These are phyloP conservation scores for Coccomyxa sp. DNA, from an alignment of 139 green algal species.

Conservation along the genomic window DNA sequence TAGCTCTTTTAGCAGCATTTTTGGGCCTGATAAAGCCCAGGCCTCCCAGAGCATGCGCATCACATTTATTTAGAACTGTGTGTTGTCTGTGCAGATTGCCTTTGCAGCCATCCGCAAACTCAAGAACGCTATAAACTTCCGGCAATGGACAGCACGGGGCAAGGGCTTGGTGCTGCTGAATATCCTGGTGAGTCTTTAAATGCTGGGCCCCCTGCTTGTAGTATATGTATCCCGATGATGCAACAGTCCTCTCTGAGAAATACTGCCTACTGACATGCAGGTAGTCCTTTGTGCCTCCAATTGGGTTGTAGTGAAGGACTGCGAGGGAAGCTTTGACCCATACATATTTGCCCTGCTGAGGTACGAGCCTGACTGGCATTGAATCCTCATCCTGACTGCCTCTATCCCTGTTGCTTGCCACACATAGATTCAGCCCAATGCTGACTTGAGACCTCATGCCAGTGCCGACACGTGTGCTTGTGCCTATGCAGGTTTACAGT, in stretches of 20 bases:
- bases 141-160: neutral
- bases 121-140: neutral
- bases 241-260: neutral
- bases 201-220: too few species aligned
- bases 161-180: neutral
- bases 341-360: neutral
- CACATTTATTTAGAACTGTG: too few species aligned
- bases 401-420: too few species aligned
- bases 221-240: too few species aligned
- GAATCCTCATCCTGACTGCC: neutral
- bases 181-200: neutral
- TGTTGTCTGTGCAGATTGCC: neutral
- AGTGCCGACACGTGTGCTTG: neutral
- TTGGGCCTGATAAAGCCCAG: too few species aligned
- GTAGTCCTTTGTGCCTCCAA: neutral
- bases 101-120: neutral
- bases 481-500: conserved; percentile 26
- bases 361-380: too few species aligned
- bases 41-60: too few species aligned
- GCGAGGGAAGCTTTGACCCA: neutral
- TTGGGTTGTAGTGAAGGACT: neutral
- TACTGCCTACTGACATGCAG: neutral
- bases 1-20: too few species aligned
- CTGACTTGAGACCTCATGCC: neutral
- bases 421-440: neutral